Base-by-base conservation (phyloP, 1,284 basidiomycete species). In the Cryptococcus maquisensis region DNA sequence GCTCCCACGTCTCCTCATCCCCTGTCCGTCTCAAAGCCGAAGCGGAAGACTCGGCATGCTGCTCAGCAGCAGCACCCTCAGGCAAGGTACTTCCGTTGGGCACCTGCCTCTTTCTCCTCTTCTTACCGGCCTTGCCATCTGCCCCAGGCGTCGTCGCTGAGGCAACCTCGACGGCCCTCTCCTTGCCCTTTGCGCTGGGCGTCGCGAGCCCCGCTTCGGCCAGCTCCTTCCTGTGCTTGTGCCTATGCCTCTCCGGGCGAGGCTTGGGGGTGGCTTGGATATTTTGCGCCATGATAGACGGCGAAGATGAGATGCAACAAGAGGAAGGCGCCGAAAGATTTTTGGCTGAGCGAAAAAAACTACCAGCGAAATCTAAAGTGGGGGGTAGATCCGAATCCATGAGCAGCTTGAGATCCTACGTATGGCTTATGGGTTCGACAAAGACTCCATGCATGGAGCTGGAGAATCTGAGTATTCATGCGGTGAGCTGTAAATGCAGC, bases 1-100 rank as follows among this genome's bases (percentile, higher is more conserved):
- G 64, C 39, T 71, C 65, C 73, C 73, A 75, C 15, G 48, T 43
- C 32, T 48, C 47, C 12, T 32, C 35, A 24, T 38, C 47, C 16
- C 18, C 36, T 16, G 16, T 36, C 35, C 47, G 13, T 41, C 38
- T 6, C 37, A 42, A 43, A 5, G 40, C n/a, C 42, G 45, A 24
- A n/a, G 39, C 32, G 7, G 48, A 44, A 10, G 37, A 24, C 42
- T 48, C 52, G n/a, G 38, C 52, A 16, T 39, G 32, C 13, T 35
- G 32, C 15, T 24, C 12, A 16, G 7, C 42, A n/a, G 23, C 9
- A 20, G 42, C 42, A 44, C 23, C 42, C 13, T 15, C 23, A 23
- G n/a, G 43, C n/a, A 44, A 4, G 18, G 43, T 8, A 16, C 18
- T 13, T 35, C 44, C 47, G 10, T 47, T 26, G 15, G 4, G 16